Percentiles rank a stretch among this genome's conserved stretches.
phyloP scores from a whole-genome alignment of 2,329 filamentous ascomycete species.

The Ophiosphaerella herpotricha region DNA sequence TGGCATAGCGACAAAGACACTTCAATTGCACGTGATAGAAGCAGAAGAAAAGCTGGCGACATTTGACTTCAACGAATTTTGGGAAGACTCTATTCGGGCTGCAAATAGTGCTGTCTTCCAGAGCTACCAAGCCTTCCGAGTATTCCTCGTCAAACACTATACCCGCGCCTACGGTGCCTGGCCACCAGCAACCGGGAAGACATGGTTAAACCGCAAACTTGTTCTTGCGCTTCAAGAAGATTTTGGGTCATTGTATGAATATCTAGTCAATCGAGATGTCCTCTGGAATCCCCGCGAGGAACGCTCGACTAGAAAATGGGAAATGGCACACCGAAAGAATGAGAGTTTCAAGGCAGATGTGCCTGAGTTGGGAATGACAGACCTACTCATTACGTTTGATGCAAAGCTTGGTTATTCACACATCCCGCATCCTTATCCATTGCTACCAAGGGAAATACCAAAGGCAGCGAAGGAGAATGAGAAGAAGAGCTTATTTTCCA shows the following conservation, averaged over 20 bases:
- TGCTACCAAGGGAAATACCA: slow-evolving; percentile 57
- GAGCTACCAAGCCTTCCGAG: slow-evolving; percentile 63
- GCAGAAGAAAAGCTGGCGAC: slow-evolving; percentile 64
- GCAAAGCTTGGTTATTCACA: slow-evolving; percentile 60
- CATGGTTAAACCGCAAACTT: slow-evolving; percentile 65
- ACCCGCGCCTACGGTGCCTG: slow-evolving; percentile 62
- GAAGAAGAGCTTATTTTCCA: slow-evolving; percentile 43
- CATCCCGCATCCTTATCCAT: slow-evolving; percentile 65
- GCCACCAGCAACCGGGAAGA: slow-evolving; percentile 56
- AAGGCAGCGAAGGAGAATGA: slow-evolving; percentile 28
- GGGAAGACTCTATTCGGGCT: slow-evolving; percentile 50
- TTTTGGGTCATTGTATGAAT: slow-evolving; percentile 72
- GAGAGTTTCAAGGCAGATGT: slow-evolving; percentile 49
- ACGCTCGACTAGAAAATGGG: slow-evolving; percentile 66
- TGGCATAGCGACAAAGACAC: slow-evolving; percentile 64
- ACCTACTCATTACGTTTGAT: slow-evolving; percentile 69
- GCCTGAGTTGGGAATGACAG: slow-evolving; percentile 65
- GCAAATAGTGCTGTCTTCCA: slow-evolving; percentile 52
- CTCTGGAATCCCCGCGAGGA: slow-evolving; percentile 68
- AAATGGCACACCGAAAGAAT: slow-evolving; percentile 54
- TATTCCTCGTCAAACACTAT: slow-evolving; percentile 66
- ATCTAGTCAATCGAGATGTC: slow-evolving; percentile 69
- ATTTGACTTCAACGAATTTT: slow-evolving; percentile 67
- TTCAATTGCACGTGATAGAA: slow-evolving; percentile 64
- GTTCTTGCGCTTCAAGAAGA: slow-evolving; percentile 65